Conservation (phyloP, 495 filamentous ascomycete genomes). For the Penicillium maclennaniae region DNA sequence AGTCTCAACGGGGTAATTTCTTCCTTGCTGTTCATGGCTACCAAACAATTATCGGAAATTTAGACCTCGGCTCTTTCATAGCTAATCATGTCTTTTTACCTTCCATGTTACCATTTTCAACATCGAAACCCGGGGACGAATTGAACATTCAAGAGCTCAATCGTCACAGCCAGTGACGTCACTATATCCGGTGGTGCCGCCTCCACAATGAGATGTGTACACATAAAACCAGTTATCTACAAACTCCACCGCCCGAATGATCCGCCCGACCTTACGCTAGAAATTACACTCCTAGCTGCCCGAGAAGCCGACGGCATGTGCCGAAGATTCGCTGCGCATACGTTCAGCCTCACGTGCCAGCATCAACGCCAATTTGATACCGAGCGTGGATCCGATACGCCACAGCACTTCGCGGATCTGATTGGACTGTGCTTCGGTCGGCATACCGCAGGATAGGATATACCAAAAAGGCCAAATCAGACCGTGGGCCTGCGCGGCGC, state of each 20-base stretch:
- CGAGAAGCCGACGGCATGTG: background rate
- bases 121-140: too few species aligned
- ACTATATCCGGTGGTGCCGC: constrained; percentile 18
- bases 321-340: constrained; percentile 2
- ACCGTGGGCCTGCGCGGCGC: constrained; percentile 34
- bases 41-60: background rate
- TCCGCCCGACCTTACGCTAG: background rate
- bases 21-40: background rate
- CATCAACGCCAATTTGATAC: constrained; percentile 38
- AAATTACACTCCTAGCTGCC: background rate
- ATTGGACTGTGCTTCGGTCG: constrained; percentile 28
- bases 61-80: background rate
- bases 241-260: background rate
- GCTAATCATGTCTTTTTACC: background rate
- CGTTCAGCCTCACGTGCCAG: constrained; percentile 29
- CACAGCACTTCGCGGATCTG: constrained; percentile 29
- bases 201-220: constrained; percentile 5
- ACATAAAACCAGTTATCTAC: constrained; percentile 5
- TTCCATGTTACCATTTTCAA: background rate
- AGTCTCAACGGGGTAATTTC: background rate
- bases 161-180: constrained; percentile 18
- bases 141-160: background rate
- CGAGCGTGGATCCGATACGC: constrained; percentile 30
- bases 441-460: constrained; percentile 33
- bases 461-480: constrained; percentile 47